Evolutionary conservation across 2,329 filamentous ascomycete species (phyloP).

Genomic region (Helotiales sp.): DNA sequence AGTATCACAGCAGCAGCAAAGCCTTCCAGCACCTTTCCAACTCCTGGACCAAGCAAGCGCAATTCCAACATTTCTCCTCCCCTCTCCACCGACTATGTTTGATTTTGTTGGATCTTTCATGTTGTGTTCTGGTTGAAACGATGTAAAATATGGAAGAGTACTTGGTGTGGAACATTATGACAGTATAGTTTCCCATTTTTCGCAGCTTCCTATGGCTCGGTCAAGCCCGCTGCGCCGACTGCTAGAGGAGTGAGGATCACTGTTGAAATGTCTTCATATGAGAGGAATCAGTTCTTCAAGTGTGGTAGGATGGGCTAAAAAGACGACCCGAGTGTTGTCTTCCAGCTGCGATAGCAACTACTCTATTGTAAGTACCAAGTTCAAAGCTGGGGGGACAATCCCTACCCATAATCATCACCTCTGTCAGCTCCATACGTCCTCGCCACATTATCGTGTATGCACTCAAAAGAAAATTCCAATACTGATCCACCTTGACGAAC

Average conservation of each 20-base stretch:
- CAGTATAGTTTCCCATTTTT: conserved; percentile 48
- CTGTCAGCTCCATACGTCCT: conserved; percentile 51
- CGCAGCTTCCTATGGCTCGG: conserved; percentile 47
- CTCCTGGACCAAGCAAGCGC: conserved; percentile 48
- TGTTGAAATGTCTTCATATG: conserved; percentile 51
- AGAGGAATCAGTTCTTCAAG: conserved; percentile 43
- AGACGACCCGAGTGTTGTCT: conserved; percentile 49
- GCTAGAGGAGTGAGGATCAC: conserved; percentile 54
- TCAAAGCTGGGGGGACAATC: neutral
- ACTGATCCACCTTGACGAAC: conserved; percentile 48
- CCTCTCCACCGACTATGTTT: conserved; percentile 48
- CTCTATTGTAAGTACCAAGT: neutral
- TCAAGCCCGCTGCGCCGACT: conserved; percentile 49
- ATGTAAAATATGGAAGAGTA: conserved; percentile 51
- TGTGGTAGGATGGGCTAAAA: conserved; percentile 48
- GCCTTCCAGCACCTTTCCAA: conserved; percentile 73
- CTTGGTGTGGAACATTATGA: conserved; percentile 50
- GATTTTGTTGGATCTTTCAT: conserved; percentile 51
- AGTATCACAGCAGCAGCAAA: conserved; percentile 77
- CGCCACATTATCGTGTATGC: conserved; percentile 52
- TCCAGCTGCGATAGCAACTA: conserved; percentile 52
- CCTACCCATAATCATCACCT: conserved; percentile 40
- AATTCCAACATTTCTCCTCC: conserved; percentile 52
- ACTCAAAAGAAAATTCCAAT: conserved; percentile 47
- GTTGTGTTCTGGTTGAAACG: conserved; percentile 44